Base-by-base conservation (phyloP, 495 filamentous ascomycete species). In the Hyphodiscus hymeniophilus region DNA sequence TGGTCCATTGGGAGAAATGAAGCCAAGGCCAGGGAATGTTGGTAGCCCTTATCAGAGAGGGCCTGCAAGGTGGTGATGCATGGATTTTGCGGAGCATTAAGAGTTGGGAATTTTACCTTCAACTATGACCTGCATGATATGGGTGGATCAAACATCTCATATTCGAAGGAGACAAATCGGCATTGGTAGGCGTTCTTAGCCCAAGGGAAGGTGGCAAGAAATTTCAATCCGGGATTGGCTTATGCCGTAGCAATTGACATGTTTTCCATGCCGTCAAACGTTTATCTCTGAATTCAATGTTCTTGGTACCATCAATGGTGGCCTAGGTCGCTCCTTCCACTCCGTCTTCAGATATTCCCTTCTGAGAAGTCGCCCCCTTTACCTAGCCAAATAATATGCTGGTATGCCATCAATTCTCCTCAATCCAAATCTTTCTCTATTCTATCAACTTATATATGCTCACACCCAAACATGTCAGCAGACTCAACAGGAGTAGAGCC, bases 21-120 rank as follows among this genome's bases (percentile, higher is more conserved):
- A 46, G 34, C 48, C 50, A 18, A 47, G 47, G n/a, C 38, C 46
- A 21, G 39, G 38, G 7, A 47, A 40, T 17, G 28, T 35, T 33
- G 54, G 42, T 21, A 51, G 51, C n/a, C 48, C 51, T 17, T 46
- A 55, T 31, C 45, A 48, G 26, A 53, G 47, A 48, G 49, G 40
- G 23, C 43, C 51, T 28, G 46, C 55, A 24, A 58, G 50, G 21
- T 58, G 42, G 22, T 58, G 28, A 54, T 38, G 16, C 48, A 11
- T 18, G 21, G 12, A 26, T 12, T 17, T 31, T 23, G 30, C 18
- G 20, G 32, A 7, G 2, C n/a, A n/a, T n/a, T 48, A 32, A 34
- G 24, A n/a, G n/a, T n/a, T n/a, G n/a, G n/a, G n/a, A n/a, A n/a
- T n/a, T n/a, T n/a, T n/a, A n/a, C n/a, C n/a, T n/a, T n/a, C n/a